A percentile compares a stretch with the other conserved stretches of the same genome.
phyloP scores from a whole-genome alignment of 1,284 basidiomycete genomes.

The Melampsora americana region DNA sequence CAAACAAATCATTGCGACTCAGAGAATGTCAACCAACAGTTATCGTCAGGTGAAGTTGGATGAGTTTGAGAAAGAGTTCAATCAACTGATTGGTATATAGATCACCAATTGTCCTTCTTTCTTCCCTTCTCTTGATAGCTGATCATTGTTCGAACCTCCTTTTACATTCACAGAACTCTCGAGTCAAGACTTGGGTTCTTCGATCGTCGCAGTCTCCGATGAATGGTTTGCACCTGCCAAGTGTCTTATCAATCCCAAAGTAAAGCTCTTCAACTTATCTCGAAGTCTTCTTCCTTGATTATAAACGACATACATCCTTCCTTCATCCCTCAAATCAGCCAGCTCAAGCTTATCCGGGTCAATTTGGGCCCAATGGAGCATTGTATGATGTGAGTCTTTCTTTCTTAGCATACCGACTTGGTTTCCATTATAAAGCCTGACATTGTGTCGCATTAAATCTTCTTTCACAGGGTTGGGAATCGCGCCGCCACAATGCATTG shows the following conservation, averaged over 20 bases:
- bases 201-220: slow-evolving; percentile 75
- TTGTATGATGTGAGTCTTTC: slow-evolving; percentile 63
- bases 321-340: slow-evolving; percentile 59
- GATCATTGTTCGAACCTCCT: not conserved
- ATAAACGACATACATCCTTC: slow-evolving; percentile 45
- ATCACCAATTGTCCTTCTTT: too few species aligned
- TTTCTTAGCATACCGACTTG: not conserved
- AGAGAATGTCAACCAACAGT: too few species aligned
- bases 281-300: too few species aligned
- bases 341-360: slow-evolving; percentile 77
- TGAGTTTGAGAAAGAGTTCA: too few species aligned
- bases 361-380: slow-evolving; percentile 93
- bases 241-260: slow-evolving; percentile 73
- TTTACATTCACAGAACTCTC: slow-evolving; percentile 66
- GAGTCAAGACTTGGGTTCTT: slow-evolving; percentile 75
- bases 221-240: slow-evolving; percentile 90
- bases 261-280: slow-evolving; percentile 55
- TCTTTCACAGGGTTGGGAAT: slow-evolving; percentile 74
- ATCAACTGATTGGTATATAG: too few species aligned
- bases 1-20: too few species aligned
- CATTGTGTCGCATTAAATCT: not conserved
- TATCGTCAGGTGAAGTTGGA: too few species aligned
- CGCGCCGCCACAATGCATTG: slow-evolving; percentile 84
- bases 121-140: too few species aligned
- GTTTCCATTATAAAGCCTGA: not conserved